Percentiles rank a stretch among this genome's conserved stretches.
Conservation (phyloP, 257 asterid species). For the Fraxinus excelsior region DNA sequence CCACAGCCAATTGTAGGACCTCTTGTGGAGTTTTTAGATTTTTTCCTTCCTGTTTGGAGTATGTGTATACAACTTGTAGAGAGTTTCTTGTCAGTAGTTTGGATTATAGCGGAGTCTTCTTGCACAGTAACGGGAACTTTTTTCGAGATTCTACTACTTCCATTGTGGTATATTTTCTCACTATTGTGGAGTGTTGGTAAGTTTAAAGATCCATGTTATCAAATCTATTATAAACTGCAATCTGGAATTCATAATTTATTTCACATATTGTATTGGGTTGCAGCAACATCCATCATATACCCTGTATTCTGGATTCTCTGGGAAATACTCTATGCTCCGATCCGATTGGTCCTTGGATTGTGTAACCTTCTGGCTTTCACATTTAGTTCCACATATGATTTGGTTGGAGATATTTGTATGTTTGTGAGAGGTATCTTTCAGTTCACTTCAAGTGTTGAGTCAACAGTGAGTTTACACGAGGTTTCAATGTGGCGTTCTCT, state of each 20-base stretch:
- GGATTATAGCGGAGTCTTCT: conserved; percentile 51
- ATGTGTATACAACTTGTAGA: conserved; percentile 39
- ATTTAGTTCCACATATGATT: conserved; percentile 34
- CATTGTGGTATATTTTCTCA: conserved; percentile 52
- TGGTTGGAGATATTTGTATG: conserved; percentile 44
- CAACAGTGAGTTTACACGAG: conserved; percentile 29
- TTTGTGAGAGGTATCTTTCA: conserved; percentile 49
- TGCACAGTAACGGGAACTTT: conserved; percentile 42
- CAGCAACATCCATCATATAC: conserved; percentile 55
- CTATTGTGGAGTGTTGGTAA: conserved; percentile 53
- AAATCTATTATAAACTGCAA: neutral
- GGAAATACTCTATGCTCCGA: conserved; percentile 48
- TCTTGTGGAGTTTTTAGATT: conserved; percentile 45
- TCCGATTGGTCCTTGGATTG: conserved; percentile 43
- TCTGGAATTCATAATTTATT: neutral
- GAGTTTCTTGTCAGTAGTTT: conserved; percentile 42
- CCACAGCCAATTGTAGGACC: conserved; percentile 53
- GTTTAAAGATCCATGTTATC: conserved; percentile 18
- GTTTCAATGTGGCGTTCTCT: too few relatives aligned
- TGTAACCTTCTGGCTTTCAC: conserved; percentile 39
- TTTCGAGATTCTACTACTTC: conserved; percentile 56
- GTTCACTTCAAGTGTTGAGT: conserved; percentile 46
- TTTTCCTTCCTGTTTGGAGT: conserved; percentile 57
- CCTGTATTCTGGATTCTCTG: conserved; percentile 60
- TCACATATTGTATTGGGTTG: conserved; percentile 22